These are phyloP conservation scores for Wickerhamiella vanderwaltii DNA, from an alignment of 805 yeast species.

Conservation along the genomic window DNA sequence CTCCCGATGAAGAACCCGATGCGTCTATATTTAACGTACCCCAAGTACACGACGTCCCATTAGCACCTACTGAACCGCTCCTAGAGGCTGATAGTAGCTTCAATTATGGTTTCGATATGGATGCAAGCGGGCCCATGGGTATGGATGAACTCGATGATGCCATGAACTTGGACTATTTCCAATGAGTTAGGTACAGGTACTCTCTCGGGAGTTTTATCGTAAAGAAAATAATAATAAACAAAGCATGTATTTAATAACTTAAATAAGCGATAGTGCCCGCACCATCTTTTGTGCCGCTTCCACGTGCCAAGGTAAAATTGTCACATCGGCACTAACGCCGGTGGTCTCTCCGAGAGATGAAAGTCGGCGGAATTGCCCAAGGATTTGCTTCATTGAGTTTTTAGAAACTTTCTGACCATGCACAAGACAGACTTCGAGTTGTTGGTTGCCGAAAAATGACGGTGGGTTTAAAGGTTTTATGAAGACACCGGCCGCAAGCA, in stretches of 20 bases:
- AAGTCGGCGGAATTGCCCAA: constrained; percentile 29
- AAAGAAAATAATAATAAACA: no score
- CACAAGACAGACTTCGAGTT: constrained; percentile 12
- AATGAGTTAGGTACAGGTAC: constrained; percentile 5
- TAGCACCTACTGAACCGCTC: not conserved
- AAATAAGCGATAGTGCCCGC: constrained; percentile 12
- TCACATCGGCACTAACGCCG: constrained; percentile 26
- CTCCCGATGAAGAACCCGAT: constrained; percentile 1
- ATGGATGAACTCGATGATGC: constrained; percentile 23
- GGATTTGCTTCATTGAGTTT: constrained; percentile 24
- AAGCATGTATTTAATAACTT: no score
- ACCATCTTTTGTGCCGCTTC: constrained; percentile 27
- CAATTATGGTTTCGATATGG: constrained; percentile 13
- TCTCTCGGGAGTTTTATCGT: constrained; percentile 6
- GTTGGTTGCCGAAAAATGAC: constrained; percentile 11
- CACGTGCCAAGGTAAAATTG: constrained; percentile 32
- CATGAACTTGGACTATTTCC: constrained; percentile 20
- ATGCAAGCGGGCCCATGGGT: constrained; percentile 18
- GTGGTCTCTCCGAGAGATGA: constrained; percentile 27
- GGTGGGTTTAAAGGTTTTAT: constrained; percentile 15
- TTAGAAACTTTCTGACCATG: constrained; percentile 13
- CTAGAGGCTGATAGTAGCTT: constrained; percentile 16
- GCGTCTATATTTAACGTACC: constrained; percentile 2
- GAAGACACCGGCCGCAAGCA: constrained; percentile 18
- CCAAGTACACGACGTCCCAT: not conserved